A percentile compares a stretch with the other conserved stretches of the same genome.
Evolutionary conservation across 805 yeast genomes (phyloP).

Genomic region (Priceomyces castillae): DNA sequence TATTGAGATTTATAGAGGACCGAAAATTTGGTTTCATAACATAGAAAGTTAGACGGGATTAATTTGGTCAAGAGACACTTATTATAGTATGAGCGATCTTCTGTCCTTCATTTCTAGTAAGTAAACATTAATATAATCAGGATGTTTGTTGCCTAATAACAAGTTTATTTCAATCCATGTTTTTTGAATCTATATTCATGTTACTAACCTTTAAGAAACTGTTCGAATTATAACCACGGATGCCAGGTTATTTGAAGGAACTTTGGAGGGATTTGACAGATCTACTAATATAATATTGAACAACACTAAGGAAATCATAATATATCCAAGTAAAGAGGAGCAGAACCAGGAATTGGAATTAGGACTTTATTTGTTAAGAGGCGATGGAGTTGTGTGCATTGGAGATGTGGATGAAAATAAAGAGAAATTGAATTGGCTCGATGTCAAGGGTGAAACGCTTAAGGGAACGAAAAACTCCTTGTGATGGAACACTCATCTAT

Average conservation of each 20-base stretch:
- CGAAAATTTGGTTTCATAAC: neutral
- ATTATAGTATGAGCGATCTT: constrained; percentile 25
- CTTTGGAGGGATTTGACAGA: constrained; percentile 58
- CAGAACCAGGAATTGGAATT: constrained; percentile 40
- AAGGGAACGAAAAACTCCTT: constrained; percentile 42
- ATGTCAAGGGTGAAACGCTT: constrained; percentile 28
- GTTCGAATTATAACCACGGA: constrained; percentile 44
- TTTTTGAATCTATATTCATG: neutral
- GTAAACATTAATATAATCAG: constrained; percentile 12
- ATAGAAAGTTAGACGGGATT: neutral
- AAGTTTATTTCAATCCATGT: neutral
- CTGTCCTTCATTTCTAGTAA: constrained; percentile 32
- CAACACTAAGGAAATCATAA: constrained; percentile 49
- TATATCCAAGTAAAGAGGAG: constrained; percentile 38
- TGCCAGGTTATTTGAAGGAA: constrained; percentile 43
- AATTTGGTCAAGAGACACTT: constrained; percentile 19
- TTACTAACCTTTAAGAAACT: constrained; percentile 28
- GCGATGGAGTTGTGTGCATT: constrained; percentile 56
- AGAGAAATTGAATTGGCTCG: constrained; percentile 44
- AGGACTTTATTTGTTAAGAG: constrained; percentile 55
- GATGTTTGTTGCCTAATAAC: too few relatives aligned
- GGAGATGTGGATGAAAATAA: constrained; percentile 49
- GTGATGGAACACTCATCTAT: constrained; percentile 9
- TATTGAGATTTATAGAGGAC: neutral
- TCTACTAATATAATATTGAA: constrained; percentile 58